Evolutionary conservation across 2,329 filamentous ascomycete species (phyloP).

Genomic region (Apiospora hydei): DNA sequence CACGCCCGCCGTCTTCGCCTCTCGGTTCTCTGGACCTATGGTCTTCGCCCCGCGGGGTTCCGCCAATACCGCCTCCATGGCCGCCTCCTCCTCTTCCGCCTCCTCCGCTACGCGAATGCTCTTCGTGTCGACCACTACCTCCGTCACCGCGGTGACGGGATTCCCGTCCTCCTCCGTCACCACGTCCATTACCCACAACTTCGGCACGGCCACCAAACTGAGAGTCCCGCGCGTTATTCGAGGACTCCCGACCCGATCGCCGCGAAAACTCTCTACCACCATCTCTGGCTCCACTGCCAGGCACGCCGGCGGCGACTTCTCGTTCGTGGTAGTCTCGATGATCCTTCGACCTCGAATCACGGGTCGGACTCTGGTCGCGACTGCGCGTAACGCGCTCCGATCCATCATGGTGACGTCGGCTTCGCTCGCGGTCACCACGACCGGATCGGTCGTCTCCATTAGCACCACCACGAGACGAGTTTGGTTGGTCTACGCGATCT

Average conservation of each 20-base stretch:
- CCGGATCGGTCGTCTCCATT: slow-evolving; percentile 43
- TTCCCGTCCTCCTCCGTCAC: slow-evolving; percentile 40
- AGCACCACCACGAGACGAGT: slow-evolving; percentile 41
- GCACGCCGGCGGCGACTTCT: slow-evolving; percentile 39
- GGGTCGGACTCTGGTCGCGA: slow-evolving; percentile 55
- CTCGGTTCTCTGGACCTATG: slow-evolving; percentile 43
- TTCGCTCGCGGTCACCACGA: slow-evolving; percentile 45
- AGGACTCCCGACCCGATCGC: slow-evolving; percentile 38
- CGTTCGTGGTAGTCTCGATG: slow-evolving; percentile 54
- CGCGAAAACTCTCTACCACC: slow-evolving; percentile 40
- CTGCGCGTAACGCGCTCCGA: slow-evolving; percentile 53
- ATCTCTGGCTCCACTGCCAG: background rate
- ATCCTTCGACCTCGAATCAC: slow-evolving; percentile 52
- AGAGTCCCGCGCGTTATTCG: slow-evolving; percentile 33
- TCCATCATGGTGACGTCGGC: slow-evolving; percentile 52
- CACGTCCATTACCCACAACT: slow-evolving; percentile 28
- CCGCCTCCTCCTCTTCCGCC: slow-evolving; percentile 38
- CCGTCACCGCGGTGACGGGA: slow-evolving; percentile 27
- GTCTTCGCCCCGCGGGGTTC: slow-evolving; percentile 45
- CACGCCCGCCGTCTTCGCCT: slow-evolving; percentile 47
- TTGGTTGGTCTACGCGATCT: slow-evolving; percentile 37
- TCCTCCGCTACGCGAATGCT: slow-evolving; percentile 35
- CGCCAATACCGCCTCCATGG: slow-evolving; percentile 44
- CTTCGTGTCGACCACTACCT: slow-evolving; percentile 36
- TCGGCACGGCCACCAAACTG: slow-evolving; percentile 35